Base-by-base conservation (phyloP, 2,329 filamentous ascomycete species). In the Penicillium brevicompactum region DNA sequence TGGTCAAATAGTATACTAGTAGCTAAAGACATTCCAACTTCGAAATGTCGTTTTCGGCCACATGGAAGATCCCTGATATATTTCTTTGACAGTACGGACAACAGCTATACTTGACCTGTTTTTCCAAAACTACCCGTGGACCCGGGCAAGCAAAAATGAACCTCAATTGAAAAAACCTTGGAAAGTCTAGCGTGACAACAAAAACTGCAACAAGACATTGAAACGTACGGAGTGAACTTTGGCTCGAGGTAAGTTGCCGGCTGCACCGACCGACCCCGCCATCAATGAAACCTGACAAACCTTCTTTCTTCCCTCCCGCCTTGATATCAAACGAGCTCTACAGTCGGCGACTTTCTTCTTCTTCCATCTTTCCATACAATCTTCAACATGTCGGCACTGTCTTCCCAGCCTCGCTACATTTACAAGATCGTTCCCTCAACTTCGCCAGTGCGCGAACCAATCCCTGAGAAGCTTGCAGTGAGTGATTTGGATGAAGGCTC, bases 401-500 rank as follows among this genome's bases (percentile, higher is more conserved):
- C 51, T 16, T 52, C 60, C 21, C 60, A 67, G 18, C 71, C 71
- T 27, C 58, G 59, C 22, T 76, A 70, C 51, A 52, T 75, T 55
- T 76, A 76, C 61, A 76, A 76, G 55, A 67, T 76, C 43, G 53
- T 74, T 8, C 68, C 74, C 16, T 74, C 73, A 9, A 65, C 69
- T 3, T 47, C 66, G 8, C 70, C 70, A 3, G 66, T 75, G 22
- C 67, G 67, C 14, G 70, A 75, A 51, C 67, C 72, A 31, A 58
- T 74, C 40, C 72, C 72, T 30, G 71, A 74, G 10, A 60, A 61
- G 31, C 65, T 76, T 22, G 65, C 71, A 2, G 67, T 75, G 49
- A 75, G 73, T 52, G 65, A 74, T 32, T 54, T 76, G 31, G 74
- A 76, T 53, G 52, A 67, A 45, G 56, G 61, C 21, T 72, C 70